Conservation (phyloP, 805 yeast genomes). For the Ogataea populi-albae region DNA sequence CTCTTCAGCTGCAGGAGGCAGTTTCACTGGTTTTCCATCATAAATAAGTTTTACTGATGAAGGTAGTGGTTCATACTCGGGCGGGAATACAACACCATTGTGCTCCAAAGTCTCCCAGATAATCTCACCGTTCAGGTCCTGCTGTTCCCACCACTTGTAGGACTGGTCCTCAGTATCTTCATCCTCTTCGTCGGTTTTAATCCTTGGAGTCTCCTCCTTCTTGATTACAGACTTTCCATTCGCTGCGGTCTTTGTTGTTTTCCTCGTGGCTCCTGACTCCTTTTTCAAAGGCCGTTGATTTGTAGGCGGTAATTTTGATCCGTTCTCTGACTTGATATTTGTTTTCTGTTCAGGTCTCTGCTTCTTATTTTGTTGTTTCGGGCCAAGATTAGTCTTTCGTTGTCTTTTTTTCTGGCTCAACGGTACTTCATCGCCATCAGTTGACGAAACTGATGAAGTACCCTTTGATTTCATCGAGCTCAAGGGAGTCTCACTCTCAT, state of each 20-base stretch:
- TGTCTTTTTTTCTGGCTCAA: slow-evolving; percentile 10
- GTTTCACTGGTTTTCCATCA: slow-evolving; percentile 68
- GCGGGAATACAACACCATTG: slow-evolving; percentile 91
- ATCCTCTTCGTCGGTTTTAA: slow-evolving; percentile 33
- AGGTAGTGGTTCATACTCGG: slow-evolving; percentile 85
- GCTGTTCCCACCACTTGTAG: slow-evolving; percentile 84
- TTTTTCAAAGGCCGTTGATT: too few species aligned
- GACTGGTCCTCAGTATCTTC: slow-evolving; percentile 60
- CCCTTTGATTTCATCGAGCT: slow-evolving; percentile 4
- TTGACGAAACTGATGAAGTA: not conserved
- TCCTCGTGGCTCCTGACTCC: slow-evolving; percentile 5
- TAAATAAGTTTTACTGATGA: slow-evolving; percentile 69
- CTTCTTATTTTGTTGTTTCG: too few species aligned
- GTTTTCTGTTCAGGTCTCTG: slow-evolving; percentile 16
- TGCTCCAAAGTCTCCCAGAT: slow-evolving; percentile 89
- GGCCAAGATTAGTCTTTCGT: slow-evolving; percentile 4
- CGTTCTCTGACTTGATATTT: slow-evolving; percentile 8
- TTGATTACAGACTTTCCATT: slow-evolving; percentile 6
- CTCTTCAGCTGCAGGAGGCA: slow-evolving; percentile 86
- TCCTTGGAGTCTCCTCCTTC: slow-evolving; percentile 19
- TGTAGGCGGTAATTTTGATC: slow-evolving; percentile 1
- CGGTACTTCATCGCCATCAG: slow-evolving; percentile 18
- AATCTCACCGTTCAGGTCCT: slow-evolving; percentile 65
- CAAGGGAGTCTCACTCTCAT: slow-evolving; percentile 11
- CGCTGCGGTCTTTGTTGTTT: slow-evolving; percentile 3